Evolutionary conservation across 768 basidiomycete genomes (phyloP).

Genomic region (Cyclocybe aegerita): DNA sequence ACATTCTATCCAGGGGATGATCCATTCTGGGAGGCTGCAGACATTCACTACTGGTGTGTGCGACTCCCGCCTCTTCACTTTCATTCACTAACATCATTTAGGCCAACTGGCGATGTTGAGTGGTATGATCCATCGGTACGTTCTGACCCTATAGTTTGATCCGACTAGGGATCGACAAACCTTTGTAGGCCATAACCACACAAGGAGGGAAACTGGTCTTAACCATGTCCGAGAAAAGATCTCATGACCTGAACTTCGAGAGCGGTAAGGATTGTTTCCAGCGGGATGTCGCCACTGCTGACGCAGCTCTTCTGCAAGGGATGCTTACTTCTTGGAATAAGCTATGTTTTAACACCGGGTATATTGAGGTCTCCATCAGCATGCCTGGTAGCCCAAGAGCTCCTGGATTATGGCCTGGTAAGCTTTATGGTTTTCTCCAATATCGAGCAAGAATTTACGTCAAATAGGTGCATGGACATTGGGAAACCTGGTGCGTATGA

Average conservation of each 20-base stretch:
- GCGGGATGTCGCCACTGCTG: conserved; percentile 26
- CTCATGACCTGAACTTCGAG: conserved; percentile 81
- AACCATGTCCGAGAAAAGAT: conserved; percentile 67
- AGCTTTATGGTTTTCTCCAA: conserved; percentile 10
- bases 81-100: conserved; percentile 15
- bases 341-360: conserved; percentile 91
- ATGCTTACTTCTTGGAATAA: conserved; percentile 92
- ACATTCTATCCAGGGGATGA: conserved; percentile 76
- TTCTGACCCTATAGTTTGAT: background rate
- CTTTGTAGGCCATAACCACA: conserved; percentile 64
- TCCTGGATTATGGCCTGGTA: conserved; percentile 87
- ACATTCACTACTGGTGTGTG: conserved; percentile 81
- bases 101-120: conserved; percentile 75
- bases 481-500: conserved; percentile 60
- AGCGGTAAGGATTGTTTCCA: conserved; percentile 50
- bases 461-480: conserved; percentile 65
- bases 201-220: conserved; percentile 76
- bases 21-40: conserved; percentile 85
- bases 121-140: conserved; percentile 79
- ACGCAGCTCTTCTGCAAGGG: conserved; percentile 29
- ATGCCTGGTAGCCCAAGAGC: conserved; percentile 60
- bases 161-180: background rate
- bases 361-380: conserved; percentile 81
- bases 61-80: background rate
- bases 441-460: background rate